Conservation (phyloP, 768 basidiomycete species). For the Hygrophorus russula region DNA sequence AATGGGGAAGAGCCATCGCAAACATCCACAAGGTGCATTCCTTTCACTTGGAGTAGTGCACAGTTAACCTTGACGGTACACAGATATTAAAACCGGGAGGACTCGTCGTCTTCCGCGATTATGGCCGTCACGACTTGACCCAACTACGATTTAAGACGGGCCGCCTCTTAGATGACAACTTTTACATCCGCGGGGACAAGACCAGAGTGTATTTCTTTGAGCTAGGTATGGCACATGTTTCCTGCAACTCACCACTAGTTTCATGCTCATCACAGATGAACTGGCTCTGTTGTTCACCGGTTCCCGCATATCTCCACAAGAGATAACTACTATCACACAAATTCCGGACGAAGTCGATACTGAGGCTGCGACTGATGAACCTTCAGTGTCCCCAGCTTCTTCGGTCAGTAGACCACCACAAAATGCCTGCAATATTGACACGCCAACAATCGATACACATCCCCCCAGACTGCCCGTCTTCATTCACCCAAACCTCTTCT, state of each 20-base stretch:
- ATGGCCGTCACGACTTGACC: conserved; percentile 90
- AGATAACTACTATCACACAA: conserved; percentile 21
- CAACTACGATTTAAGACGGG: conserved; percentile 88
- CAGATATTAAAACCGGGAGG: conserved; percentile 91
- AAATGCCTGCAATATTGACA: conserved; percentile 3
- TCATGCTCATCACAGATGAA: conserved; percentile 39
- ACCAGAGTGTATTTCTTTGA: conserved; percentile 98
- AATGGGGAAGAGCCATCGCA: conserved; percentile 76
- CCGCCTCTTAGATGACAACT: conserved; percentile 83
- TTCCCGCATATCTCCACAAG: conserved; percentile 24
- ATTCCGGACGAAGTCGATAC: conserved; percentile 21
- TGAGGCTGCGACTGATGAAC: conserved; percentile 5
- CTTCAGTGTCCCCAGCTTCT: background rate
- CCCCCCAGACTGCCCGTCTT: conserved; percentile 3
- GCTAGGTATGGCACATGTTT: conserved; percentile 37
- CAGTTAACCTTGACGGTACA: background rate
- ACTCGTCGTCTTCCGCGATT: conserved; percentile 78
- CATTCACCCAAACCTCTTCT: conserved; percentile 30
- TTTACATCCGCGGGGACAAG: conserved; percentile 95
- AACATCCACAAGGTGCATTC: conserved; percentile 64
- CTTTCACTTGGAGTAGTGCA: background rate
- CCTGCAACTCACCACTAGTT: background rate
- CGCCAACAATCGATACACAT: conserved; percentile 2
- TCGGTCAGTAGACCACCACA: background rate
- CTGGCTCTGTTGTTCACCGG: conserved; percentile 75